These are phyloP conservation scores for Blastobotrys chiropterorum DNA, from an alignment of 805 yeast species.

Conservation along the genomic window DNA sequence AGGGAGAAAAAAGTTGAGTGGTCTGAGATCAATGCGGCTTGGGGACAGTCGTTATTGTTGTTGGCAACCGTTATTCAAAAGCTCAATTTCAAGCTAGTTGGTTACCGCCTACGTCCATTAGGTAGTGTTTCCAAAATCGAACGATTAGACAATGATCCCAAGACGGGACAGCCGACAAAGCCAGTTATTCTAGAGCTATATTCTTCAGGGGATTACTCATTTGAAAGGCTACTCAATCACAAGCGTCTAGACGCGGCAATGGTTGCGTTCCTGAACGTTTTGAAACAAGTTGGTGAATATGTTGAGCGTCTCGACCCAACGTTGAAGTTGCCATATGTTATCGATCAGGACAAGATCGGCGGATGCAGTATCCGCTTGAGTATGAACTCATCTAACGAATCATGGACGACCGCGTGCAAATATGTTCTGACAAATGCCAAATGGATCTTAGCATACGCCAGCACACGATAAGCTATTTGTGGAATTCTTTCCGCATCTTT, in stretches of 20 bases:
- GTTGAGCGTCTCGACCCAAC: slow-evolving; percentile 40
- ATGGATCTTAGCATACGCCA: slow-evolving; percentile 77
- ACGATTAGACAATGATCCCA: slow-evolving; percentile 39
- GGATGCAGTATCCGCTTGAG: slow-evolving; percentile 68
- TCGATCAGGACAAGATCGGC: slow-evolving; percentile 67
- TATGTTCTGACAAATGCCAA: slow-evolving; percentile 71
- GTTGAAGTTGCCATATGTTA: slow-evolving; percentile 67
- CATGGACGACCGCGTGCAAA: slow-evolving; percentile 89
- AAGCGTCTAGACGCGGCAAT: slow-evolving; percentile 74
- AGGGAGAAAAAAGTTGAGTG: slow-evolving; percentile 63
- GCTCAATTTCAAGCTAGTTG: slow-evolving; percentile 47
- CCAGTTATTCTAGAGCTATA: slow-evolving; percentile 44
- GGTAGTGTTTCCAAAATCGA: slow-evolving; percentile 80
- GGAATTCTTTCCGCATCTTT: no score
- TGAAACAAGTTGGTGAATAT: slow-evolving; percentile 44
- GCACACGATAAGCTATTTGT: slow-evolving; percentile 22
- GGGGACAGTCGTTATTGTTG: slow-evolving; percentile 75
- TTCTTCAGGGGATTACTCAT: slow-evolving; percentile 66
- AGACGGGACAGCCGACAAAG: slow-evolving; percentile 26
- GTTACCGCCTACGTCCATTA: slow-evolving; percentile 68
- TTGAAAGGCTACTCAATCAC: slow-evolving; percentile 65
- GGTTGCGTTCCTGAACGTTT: slow-evolving; percentile 66
- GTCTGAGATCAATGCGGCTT: slow-evolving; percentile 87
- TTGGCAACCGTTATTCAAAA: slow-evolving; percentile 57
- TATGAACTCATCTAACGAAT: slow-evolving; percentile 55